These are phyloP conservation scores for Darksidea phi DNA, from an alignment of 495 filamentous ascomycete genomes.

Conservation along the genomic window DNA sequence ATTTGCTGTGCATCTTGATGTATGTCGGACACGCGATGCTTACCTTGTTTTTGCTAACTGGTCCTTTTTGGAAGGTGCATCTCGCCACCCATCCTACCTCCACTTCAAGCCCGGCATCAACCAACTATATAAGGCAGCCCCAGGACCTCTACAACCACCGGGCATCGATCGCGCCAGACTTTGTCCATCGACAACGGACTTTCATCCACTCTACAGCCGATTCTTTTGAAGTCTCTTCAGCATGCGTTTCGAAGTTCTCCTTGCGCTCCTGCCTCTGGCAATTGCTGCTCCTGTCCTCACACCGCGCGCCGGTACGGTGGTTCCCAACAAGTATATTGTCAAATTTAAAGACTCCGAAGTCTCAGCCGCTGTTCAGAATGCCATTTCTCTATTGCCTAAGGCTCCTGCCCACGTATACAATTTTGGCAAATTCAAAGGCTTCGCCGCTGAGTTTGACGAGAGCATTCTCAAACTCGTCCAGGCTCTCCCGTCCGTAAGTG, in stretches of 20 bases:
- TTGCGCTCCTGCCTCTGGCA: slow-evolving; percentile 31
- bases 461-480: slow-evolving; percentile 10
- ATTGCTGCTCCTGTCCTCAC: slow-evolving; percentile 30
- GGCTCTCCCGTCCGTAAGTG: slow-evolving; percentile 11
- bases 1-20: background rate
- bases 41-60: background rate
- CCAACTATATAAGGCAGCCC: slow-evolving; percentile 26
- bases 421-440: slow-evolving; percentile 34
- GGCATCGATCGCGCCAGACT: slow-evolving; percentile 13
- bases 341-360: slow-evolving; percentile 28
- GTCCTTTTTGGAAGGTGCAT: slow-evolving; percentile 30
- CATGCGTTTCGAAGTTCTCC: slow-evolving; percentile 28
- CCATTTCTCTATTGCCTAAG: slow-evolving; percentile 6
- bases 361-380: slow-evolving; percentile 7
- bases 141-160: slow-evolving; percentile 1
- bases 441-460: slow-evolving; percentile 27
- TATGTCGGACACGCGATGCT: slow-evolving; percentile 22
- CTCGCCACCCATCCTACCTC: background rate
- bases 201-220: slow-evolving; percentile 5
- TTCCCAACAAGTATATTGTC: slow-evolving; percentile 36
- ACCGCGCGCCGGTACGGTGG: slow-evolving; percentile 21
- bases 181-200: slow-evolving; percentile 12
- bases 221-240: slow-evolving; percentile 3
- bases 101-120: background rate
- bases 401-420: slow-evolving; percentile 22